Evolutionary conservation across 2,329 filamentous ascomycete species (phyloP).

Genomic region (Volutella citrinella): DNA sequence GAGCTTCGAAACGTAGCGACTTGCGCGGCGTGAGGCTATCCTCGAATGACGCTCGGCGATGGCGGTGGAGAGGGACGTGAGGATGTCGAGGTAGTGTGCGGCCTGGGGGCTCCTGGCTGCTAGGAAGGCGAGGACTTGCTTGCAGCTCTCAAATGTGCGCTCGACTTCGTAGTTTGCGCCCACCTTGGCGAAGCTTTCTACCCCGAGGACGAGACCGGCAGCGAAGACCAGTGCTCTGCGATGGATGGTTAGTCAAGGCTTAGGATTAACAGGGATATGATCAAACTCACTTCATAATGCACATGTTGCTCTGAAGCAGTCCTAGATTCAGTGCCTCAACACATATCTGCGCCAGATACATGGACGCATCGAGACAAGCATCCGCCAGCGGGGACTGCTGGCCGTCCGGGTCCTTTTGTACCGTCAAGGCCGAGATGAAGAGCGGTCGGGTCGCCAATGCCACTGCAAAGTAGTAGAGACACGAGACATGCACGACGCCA

Average conservation of each 20-base stretch:
- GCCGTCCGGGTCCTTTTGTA: conserved; percentile 24
- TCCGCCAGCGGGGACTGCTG: conserved; percentile 37
- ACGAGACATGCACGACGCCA: neutral
- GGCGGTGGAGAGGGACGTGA: conserved; percentile 42
- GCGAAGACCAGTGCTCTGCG: conserved; percentile 49
- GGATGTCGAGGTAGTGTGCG: conserved; percentile 51
- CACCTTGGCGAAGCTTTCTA: conserved; percentile 48
- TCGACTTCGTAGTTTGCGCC: conserved; percentile 39
- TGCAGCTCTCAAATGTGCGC: neutral
- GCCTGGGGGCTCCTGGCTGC: conserved; percentile 49
- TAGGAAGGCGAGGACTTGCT: conserved; percentile 43
- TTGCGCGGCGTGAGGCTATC: neutral
- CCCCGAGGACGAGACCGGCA: conserved; percentile 52
- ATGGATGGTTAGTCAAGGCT: neutral
- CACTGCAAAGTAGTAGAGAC: conserved; percentile 52
- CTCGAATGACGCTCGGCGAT: conserved; percentile 18
- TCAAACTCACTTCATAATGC: conserved; percentile 51
- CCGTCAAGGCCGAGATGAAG: conserved; percentile 44
- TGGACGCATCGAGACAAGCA: conserved; percentile 50
- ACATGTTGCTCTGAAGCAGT: conserved; percentile 52
- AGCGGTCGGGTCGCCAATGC: conserved; percentile 53
- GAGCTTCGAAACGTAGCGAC: neutral
- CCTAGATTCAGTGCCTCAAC: conserved; percentile 40
- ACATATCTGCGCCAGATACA: conserved; percentile 51
- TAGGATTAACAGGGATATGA: no score